Conservation (phyloP, 2,329 filamentous ascomycete species). For the Penicillium hordei region DNA sequence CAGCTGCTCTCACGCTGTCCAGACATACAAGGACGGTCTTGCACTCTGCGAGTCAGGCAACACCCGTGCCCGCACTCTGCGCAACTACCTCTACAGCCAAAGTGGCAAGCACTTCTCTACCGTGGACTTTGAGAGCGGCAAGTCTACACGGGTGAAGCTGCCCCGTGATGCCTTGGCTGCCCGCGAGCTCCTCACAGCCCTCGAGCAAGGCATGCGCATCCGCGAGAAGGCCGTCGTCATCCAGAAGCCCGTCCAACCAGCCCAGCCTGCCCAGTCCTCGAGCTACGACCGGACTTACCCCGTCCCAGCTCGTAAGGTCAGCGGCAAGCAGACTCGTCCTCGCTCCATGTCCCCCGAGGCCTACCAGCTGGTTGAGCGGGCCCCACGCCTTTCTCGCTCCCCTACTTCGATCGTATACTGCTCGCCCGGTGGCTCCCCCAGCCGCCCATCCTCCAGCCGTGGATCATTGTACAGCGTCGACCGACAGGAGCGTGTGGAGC, state of each 20-base stretch:
- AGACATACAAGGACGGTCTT: slow-evolving; percentile 24
- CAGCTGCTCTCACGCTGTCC: slow-evolving; percentile 33
- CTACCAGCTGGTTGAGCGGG: slow-evolving; percentile 21
- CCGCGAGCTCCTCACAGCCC: slow-evolving; percentile 42
- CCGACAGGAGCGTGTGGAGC: slow-evolving; percentile 35
- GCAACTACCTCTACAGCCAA: slow-evolving; percentile 39
- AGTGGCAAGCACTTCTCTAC: slow-evolving; percentile 43
- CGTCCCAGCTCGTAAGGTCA: slow-evolving; percentile 23
- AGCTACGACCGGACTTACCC: slow-evolving; percentile 38
- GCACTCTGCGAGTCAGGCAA: slow-evolving; percentile 39
- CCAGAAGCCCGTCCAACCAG: slow-evolving; percentile 13
- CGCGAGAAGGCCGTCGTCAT: slow-evolving; percentile 15
- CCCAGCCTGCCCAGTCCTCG: slow-evolving; percentile 16
- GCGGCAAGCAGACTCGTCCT: slow-evolving; percentile 16
- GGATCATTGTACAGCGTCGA: slow-evolving; percentile 40
- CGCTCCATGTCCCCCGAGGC: slow-evolving; percentile 19
- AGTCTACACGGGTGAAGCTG: slow-evolving; percentile 44
- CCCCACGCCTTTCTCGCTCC: slow-evolving; percentile 23
- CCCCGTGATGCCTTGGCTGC: slow-evolving; percentile 39
- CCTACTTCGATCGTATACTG: slow-evolving; percentile 36
- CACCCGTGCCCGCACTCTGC: slow-evolving; percentile 35
- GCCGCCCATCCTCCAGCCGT: slow-evolving; percentile 36
- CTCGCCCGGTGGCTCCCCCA: slow-evolving; percentile 34
- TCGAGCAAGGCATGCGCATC: slow-evolving; percentile 43
- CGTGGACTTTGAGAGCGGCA: slow-evolving; percentile 42